Base-by-base conservation (phyloP, 1,284 basidiomycete species). In the Afroboletus lepidellus region DNA sequence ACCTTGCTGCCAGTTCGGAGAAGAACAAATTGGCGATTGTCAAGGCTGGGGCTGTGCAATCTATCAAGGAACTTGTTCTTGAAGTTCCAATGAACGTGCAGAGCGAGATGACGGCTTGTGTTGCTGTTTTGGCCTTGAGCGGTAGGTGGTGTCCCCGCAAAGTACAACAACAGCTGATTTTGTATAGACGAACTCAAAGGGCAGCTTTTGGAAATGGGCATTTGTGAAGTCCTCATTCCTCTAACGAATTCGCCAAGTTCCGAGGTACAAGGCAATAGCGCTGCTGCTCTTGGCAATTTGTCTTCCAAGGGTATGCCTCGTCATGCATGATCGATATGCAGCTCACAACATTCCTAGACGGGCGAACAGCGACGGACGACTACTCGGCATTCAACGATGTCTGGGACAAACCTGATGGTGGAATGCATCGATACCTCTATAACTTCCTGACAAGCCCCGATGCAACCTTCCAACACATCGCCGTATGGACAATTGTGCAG, bases 391-490 rank as follows among this genome's bases (percentile, higher is more conserved):
- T 99, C 77, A 97, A 96, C 62, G 92, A 94, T 45, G 96, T 98
- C 5, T 99, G 97, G 97, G 91, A 94, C 64, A 90, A 94, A 71
- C 97, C 97, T 5, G 94, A 97, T 54, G 97, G 95, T 25, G 97
- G 97, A 36, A 87, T 99, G 77, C 95, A 98, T 69, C 85, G 85
- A 57, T 99, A 99, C 72, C 79, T 99, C 39, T 89, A 94, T 65
- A 85, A 93, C 43, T 99, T 99, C 85, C 75, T 99, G 59, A 93
- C 88, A 50, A 94, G 90, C 64, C 78, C 91, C 16, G 97, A 99
- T 69, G 91, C 93, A n/a, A 99, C 97, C 0, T 99, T 99, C 87
- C 96, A 98, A 72, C 97, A 99, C 70, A 99, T 99, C 62, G 97
- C 97, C 27, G 95, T 99, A 38, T 98, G 94, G 94, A 98, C 96